Base-by-base conservation (phyloP, 768 basidiomycete species). In the Lactarius tabidus region DNA sequence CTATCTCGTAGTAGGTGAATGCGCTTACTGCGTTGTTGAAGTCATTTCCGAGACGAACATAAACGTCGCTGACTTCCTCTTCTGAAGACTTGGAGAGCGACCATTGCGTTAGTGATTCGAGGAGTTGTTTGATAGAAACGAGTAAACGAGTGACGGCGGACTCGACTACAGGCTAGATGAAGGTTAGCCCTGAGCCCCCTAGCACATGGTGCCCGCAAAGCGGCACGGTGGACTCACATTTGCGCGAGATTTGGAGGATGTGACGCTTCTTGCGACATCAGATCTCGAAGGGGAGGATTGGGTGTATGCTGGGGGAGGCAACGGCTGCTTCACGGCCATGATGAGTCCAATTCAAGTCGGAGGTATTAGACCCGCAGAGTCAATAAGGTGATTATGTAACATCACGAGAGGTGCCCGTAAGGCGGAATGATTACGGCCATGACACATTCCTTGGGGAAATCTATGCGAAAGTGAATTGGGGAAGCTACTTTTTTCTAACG, bases 21-120 rank as follows among this genome's bases (percentile, higher is more conserved):
- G 95, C 93, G 60, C 89, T 85, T 43, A 95, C 92, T 12, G 95
- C 95, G 18, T 86, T 84, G 73, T 98, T 98, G 80, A 99, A 98
- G 74, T 97, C 95, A 76, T 98, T 98, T 28, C 97, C 97, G 28
- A 99, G 81, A 61, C 87, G 85, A 60, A 99, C 97, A 76, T 99
- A 99, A 60, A 97, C 91, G 75, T 98, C 93, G 81, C 95, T 97
- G 73, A 99, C 94, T 70, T 91, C 81, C 51, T 76, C 78, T 73
- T 96, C 94, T 63, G 85, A 80, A 71, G 90, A 82, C 71, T 85
- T 81, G 66, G 83, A 76, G 64, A 80, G 80, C 75, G 90, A 91
- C 94, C 94, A 97, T 78, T 84, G 78, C 7, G 91, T 93, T 62
- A 97, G 81, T 1, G 90, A 82, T 74, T 97, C 95, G 41, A 99